Evolutionary conservation across 345 rosid genomes (phyloP).

Genomic region (Stellera chamaejasme): DNA sequence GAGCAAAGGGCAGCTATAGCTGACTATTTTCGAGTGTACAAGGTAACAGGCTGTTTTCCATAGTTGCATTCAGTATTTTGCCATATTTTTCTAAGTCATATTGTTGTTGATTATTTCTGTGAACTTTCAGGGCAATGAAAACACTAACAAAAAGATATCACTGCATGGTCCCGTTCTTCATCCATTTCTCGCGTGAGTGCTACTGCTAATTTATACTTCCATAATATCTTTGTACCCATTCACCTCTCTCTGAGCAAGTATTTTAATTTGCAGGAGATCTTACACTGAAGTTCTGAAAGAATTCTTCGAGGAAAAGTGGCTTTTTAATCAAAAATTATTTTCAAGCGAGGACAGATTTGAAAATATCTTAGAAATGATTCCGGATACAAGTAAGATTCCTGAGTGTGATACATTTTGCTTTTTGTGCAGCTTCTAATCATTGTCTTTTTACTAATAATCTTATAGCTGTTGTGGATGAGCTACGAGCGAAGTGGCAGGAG

Average conservation of each 20-base stretch:
- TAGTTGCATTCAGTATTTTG: not conserved
- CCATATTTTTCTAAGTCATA: slow-evolving; percentile 1
- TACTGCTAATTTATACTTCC: slow-evolving; percentile 6
- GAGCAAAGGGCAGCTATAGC: slow-evolving; percentile 89
- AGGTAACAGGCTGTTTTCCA: slow-evolving; percentile 31
- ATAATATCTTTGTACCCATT: not conserved
- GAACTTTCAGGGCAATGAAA: slow-evolving; percentile 67
- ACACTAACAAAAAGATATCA: slow-evolving; percentile 63
- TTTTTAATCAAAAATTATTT: slow-evolving; percentile 51
- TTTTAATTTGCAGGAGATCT: slow-evolving; percentile 59
- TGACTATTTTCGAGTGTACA: slow-evolving; percentile 82
- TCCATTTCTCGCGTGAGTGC: slow-evolving; percentile 83
- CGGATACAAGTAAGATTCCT: slow-evolving; percentile 39
- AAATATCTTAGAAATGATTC: slow-evolving; percentile 80
- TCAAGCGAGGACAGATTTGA: slow-evolving; percentile 74
- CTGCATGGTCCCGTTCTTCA: slow-evolving; percentile 63
- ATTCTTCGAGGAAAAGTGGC: slow-evolving; percentile 68
- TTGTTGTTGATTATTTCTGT: slow-evolving; percentile 6
- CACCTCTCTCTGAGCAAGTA: slow-evolving; percentile 9
- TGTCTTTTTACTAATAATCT: not conserved
- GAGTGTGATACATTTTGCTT: slow-evolving; percentile 1
- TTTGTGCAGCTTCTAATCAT: slow-evolving; percentile 14
- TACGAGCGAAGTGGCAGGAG: slow-evolving; percentile 79
- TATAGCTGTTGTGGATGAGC: slow-evolving; percentile 69
- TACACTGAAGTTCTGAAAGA: slow-evolving; percentile 62